These are phyloP conservation scores for Periglandula ipomoeae DNA, from an alignment of 2,329 filamentous ascomycete genomes.

Conservation along the genomic window DNA sequence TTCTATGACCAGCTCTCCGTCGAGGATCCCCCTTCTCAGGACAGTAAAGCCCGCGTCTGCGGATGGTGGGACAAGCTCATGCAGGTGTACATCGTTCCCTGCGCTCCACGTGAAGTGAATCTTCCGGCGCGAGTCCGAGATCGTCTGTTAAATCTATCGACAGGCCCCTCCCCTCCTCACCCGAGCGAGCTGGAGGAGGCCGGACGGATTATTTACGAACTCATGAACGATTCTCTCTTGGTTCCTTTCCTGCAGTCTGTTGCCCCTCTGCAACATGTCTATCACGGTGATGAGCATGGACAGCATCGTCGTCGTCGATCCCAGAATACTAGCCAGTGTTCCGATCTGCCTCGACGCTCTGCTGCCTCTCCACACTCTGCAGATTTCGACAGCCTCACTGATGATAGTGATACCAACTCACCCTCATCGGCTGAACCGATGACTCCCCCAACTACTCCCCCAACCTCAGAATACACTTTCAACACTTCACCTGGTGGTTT, in stretches of 20 bases:
- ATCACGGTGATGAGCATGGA: constrained; percentile 25
- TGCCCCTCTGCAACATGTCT: constrained; percentile 27
- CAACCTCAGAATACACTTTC: constrained; percentile 48
- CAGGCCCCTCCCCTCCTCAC: constrained; percentile 54
- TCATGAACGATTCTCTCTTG: constrained; percentile 96
- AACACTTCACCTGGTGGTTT: constrained; percentile 42
- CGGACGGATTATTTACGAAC: constrained; percentile 79
- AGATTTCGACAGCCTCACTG: constrained; percentile 45
- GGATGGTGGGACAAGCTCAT: constrained; percentile 82
- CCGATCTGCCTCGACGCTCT: constrained; percentile 13
- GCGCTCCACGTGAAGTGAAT: constrained; percentile 81
- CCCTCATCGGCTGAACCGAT: constrained; percentile 51
- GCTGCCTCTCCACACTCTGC: constrained; percentile 36
- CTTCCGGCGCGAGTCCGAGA: constrained; percentile 80
- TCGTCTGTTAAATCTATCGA: constrained; percentile 51
- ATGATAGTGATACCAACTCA: constrained; percentile 57
- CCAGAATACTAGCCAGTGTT: constrained; percentile 1
- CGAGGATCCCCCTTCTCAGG: constrained; percentile 27
- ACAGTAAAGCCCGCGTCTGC: constrained; percentile 57
- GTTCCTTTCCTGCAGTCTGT: constrained; percentile 78
- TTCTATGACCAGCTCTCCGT: constrained; percentile 38
- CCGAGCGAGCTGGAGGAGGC: constrained; percentile 74
- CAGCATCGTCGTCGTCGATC: constrained; percentile 23
- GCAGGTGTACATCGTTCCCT: constrained; percentile 81
- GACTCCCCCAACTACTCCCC: constrained; percentile 67